phyloP scores from a whole-genome alignment of 768 basidiomycete species.

The Grammothele lineata region DNA sequence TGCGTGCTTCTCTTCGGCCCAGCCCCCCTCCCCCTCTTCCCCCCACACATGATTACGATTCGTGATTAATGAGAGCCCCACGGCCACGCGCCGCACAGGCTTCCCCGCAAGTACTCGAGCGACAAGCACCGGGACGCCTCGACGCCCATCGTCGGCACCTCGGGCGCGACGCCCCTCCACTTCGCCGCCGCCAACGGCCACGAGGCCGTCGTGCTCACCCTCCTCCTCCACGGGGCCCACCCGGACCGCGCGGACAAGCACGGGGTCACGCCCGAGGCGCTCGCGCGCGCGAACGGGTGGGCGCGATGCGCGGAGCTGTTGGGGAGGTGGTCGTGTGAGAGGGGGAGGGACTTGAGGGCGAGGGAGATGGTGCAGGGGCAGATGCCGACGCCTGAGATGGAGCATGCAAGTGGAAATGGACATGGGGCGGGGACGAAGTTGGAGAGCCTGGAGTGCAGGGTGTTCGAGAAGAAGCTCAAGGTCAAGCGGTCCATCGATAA shows the following conservation, averaged over 20 bases:
- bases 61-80: not conserved
- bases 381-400: conserved; percentile 2
- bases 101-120: conserved; percentile 70
- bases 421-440: conserved; percentile 4
- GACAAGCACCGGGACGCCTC: conserved; percentile 63
- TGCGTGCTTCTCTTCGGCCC: too few relatives aligned
- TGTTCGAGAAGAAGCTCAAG: conserved; percentile 41
- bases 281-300: conserved; percentile 80
- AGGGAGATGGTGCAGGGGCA: conserved; percentile 30
- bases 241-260: conserved; percentile 86
- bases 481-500: conserved; percentile 81
- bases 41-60: not conserved
- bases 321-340: conserved; percentile 59
- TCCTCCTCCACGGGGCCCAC: conserved; percentile 82
- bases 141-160: conserved; percentile 69
- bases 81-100: conserved; percentile 33
- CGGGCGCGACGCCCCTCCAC: conserved; percentile 93
- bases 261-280: conserved; percentile 80
- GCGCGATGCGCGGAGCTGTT: conserved; percentile 72
- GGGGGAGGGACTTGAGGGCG: conserved; percentile 58
- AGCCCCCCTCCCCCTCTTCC: conserved; percentile 1
- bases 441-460: conserved; percentile 14
- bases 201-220: conserved; percentile 65
- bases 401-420: too few relatives aligned
- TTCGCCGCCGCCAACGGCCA: conserved; percentile 97